Evolutionary conservation across 2,329 filamentous ascomycete genomes (phyloP), one percentile per base, ranked within the genome.

Genomic region (Fusarium torreyae): DNA sequence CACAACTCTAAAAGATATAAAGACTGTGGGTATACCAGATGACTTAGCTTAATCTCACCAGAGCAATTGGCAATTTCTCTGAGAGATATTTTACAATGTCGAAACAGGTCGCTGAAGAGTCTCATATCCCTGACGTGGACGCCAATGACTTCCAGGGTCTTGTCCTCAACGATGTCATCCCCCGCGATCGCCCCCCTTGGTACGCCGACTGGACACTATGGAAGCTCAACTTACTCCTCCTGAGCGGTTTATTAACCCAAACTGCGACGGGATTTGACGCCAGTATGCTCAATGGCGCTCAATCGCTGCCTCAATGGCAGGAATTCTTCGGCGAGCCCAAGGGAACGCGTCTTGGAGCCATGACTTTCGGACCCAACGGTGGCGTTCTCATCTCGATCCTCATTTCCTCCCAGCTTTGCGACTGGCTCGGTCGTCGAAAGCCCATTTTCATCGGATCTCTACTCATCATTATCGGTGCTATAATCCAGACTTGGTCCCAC

Each of bases 221-320:
- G 46, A 73, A 74, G 45, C 77, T 80, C 45, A 80, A 80, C 55
- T 22, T 75, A 2, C 52, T 79, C 26, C 70, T 80, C 15, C 57
- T 80, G 2, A 72, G 75, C 34, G 74, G 75, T 7, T 64, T 80
- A 0, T 63, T 80, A 26, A 77, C 77, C 0, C 76, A 77, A 48
- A 75, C 73, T 1, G 74, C 78, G 0, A 73, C 74, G 0, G 79
- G 79, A 0, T 80, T 78, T 53, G 78, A 80, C 28, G 69, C 64
- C 5, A 75, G 71, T 18, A 78, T 78, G 75, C 65, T 79, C 4
- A 79, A 79, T 44, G 77, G 77, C 28, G 72, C 78, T 38, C 78
- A 79, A 34, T 75, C 77, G 0, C 65, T 79, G 5, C 73, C 72
- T 0, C 71, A 78, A 38, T 79, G 77, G 77, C 66, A 74, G 20